phyloP scores from a whole-genome alignment of 2,329 filamentous ascomycete species.

The Fusarium sp. region DNA sequence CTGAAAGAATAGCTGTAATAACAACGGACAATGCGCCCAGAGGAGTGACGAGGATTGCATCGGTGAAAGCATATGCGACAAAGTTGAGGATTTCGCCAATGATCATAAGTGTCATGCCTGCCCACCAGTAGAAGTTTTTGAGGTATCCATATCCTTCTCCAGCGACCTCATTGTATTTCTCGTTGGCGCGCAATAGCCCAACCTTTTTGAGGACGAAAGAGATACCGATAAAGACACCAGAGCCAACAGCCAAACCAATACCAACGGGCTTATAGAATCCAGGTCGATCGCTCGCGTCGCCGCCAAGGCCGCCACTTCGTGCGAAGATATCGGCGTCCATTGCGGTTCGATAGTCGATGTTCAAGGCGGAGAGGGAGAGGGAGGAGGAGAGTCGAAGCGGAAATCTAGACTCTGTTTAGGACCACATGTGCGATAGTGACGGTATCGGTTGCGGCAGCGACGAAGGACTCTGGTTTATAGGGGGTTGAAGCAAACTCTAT shows the following conservation, averaged over 20 bases:
- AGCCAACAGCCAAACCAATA: conserved; percentile 85
- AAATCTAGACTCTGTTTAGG: conserved; percentile 33
- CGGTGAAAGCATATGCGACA: conserved; percentile 95
- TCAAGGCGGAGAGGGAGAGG: background rate
- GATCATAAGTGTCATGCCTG: conserved; percentile 96
- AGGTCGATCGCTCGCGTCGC: conserved; percentile 53
- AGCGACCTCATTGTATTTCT: conserved; percentile 95
- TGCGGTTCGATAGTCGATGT: conserved; percentile 5
- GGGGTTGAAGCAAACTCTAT: conserved; percentile 13
- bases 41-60: conserved; percentile 94
- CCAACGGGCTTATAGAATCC: conserved; percentile 84
- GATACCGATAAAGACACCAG: conserved; percentile 90
- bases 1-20: conserved; percentile 88
- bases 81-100: conserved; percentile 97
- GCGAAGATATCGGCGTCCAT: conserved; percentile 44
- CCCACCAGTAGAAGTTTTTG: conserved; percentile 96
- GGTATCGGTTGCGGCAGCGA: conserved; percentile 38
- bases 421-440: conserved; percentile 43
- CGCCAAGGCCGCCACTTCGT: conserved; percentile 33
- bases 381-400: conserved; percentile 18
- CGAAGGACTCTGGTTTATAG: conserved; percentile 26
- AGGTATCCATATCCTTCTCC: conserved; percentile 98
- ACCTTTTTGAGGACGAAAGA: conserved; percentile 98
- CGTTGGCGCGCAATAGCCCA: conserved; percentile 89
- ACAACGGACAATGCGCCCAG: conserved; percentile 93